A percentile compares a stretch with the other conserved stretches of the same genome.
These are phyloP conservation scores for Calendula officinalis DNA, from an alignment of 129 eudicot species.

Conservation along the genomic window DNA sequence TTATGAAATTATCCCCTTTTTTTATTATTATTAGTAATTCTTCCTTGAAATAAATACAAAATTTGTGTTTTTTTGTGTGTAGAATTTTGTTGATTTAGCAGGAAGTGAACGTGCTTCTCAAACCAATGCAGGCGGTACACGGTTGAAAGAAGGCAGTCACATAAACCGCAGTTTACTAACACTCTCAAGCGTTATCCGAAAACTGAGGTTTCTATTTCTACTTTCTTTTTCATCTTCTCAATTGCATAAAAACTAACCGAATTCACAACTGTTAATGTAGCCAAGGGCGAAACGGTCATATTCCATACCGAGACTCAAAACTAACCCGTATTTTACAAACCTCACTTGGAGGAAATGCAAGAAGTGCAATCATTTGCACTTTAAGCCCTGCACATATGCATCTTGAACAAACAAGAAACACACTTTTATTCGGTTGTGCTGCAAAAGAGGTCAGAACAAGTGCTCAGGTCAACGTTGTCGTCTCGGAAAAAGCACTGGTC, in stretches of 20 bases:
- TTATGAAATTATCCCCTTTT: background rate
- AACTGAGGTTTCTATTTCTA: conserved; percentile 30
- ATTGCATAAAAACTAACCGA: too few relatives aligned
- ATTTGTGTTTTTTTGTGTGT: background rate
- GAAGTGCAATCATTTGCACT: conserved; percentile 90
- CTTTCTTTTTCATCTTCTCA: background rate
- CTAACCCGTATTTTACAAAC: conserved; percentile 90
- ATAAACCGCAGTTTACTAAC: conserved; percentile 44
- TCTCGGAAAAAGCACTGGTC: conserved; percentile 85
- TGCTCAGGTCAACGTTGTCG: conserved; percentile 85
- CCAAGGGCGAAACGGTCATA: conserved; percentile 73
- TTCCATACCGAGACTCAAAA: conserved; percentile 96
- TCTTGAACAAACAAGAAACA: conserved; percentile 91
- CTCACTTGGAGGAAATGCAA: conserved; percentile 93
- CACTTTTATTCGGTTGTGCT: conserved; percentile 77
- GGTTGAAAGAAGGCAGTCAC: conserved; percentile 42
- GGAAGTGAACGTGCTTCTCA: conserved; percentile 46
- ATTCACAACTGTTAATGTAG: conserved; percentile 30
- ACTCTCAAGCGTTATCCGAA: conserved; percentile 39
- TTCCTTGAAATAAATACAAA: background rate
- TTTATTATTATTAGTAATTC: background rate
- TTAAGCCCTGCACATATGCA: conserved; percentile 91
- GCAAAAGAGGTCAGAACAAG: conserved; percentile 84
- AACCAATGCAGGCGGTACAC: conserved; percentile 30
- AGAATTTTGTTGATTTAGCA: conserved; percentile 43